Base-by-base conservation (phyloP, 139 green algal species). In the Zygnema circumcarinatum region DNA sequence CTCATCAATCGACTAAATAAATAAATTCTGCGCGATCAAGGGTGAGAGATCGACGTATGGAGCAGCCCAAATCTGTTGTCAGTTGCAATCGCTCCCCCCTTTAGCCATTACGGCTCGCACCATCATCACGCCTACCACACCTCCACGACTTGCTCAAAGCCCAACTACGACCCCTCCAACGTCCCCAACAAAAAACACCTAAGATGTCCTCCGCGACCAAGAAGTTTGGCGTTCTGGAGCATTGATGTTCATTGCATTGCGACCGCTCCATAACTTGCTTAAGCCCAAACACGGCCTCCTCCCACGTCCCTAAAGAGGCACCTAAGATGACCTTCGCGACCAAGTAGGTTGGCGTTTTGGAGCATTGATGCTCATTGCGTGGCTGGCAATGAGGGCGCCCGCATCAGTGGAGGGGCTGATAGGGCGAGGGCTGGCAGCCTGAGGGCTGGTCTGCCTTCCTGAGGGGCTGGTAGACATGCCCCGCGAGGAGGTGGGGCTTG, bases 291-390 rank as follows among this genome's bases (percentile, higher is more conserved):
- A 62, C 47, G 47, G 16, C 7, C 7, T 16, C 47, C 7, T 62
- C 7, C 16, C 16, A 62, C 47, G 47, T 25, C 47, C 7, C 47
- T 25, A 62, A 62, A 7, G 7, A 62, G 7, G 47, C 7, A 62
- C 47, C 47, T 7, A 25, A 25, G 7, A 62, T 7, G 47, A 25
- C 16, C 69, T 39, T 11, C 69, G 69, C 11, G 69, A 78, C 69
- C 69, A 78, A 11, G 69, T 52, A 3, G 69, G 36, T 16, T 39
- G 35, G 3, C 16, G 35, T 16, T 78, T 78, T 3, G 39, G 38
- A 0, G 76, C 36, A 84, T 84, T 84, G 39, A 84, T 84, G 39
- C 76, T 84, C 76, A 84, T 84, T 35, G 76, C 76, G 67, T 84
- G 76, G 31, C 76, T 84, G 31, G 76, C 76, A 74, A 84, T 84